A percentile compares a stretch with the other conserved stretches of the same genome.
Evolutionary conservation across 2,329 filamentous ascomycete species (phyloP).

Genomic region (Colletotrichum filicis): DNA sequence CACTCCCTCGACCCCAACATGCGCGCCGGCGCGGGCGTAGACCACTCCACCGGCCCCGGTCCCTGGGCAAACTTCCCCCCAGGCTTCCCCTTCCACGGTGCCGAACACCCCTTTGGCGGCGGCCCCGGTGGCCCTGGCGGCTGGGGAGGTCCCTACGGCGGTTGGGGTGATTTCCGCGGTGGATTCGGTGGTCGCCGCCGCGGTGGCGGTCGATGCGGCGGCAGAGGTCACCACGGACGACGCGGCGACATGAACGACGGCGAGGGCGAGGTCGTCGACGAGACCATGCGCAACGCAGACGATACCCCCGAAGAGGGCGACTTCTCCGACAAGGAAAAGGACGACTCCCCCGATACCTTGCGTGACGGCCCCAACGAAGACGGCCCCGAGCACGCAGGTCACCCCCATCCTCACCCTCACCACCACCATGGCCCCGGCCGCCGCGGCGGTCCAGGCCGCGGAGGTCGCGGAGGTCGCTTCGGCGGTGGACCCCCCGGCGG

Average conservation of each 20-base stretch:
- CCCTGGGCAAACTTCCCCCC: conserved; percentile 40
- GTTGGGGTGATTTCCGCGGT: conserved; percentile 25
- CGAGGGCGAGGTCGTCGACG: conserved; percentile 7
- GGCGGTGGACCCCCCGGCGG: conserved; percentile 20
- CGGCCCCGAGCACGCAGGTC: conserved; percentile 46
- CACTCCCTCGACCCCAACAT: conserved; percentile 45
- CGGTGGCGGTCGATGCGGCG: conserved; percentile 23
- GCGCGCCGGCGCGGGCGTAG: conserved; percentile 49
- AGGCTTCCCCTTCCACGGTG: conserved; percentile 47
- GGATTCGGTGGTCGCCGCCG: conserved; percentile 8
- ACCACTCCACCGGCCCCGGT: conserved; percentile 45
- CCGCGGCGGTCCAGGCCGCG: conserved; percentile 35
- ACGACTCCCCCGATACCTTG: conserved; percentile 48
- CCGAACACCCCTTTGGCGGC: conserved; percentile 28
- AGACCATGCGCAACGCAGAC: conserved; percentile 32
- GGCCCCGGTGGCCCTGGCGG: conserved; percentile 10
- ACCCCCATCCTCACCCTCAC: conserved; percentile 36
- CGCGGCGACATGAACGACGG: conserved; percentile 35
- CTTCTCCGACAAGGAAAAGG: conserved; percentile 44
- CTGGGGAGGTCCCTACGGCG: conserved; percentile 23
- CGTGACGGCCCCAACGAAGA: conserved; percentile 27
- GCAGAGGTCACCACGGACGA: conserved; percentile 26
- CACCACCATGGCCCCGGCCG: conserved; percentile 38
- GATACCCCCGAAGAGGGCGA: conserved; percentile 41
- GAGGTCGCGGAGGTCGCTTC: conserved; percentile 29